Evolutionary conservation across 768 basidiomycete species (phyloP).

Genomic region (Russula olivacea): DNA sequence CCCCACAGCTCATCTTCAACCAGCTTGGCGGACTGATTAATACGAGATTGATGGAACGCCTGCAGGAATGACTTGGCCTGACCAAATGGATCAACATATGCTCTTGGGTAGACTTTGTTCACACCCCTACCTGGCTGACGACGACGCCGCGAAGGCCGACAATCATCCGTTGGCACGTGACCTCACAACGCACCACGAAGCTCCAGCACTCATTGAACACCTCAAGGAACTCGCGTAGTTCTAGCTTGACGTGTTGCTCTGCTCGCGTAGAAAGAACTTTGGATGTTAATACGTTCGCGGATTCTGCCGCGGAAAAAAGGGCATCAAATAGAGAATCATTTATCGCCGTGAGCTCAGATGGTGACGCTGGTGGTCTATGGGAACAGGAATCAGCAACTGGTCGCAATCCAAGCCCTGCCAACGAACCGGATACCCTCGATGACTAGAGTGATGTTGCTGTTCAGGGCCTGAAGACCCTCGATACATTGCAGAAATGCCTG

Average conservation of each 20-base stretch:
- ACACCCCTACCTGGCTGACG: slow-evolving; percentile 59
- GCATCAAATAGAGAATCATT: slow-evolving; percentile 71
- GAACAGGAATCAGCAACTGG: not conserved
- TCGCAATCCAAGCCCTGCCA: not conserved
- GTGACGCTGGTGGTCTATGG: slow-evolving; percentile 36
- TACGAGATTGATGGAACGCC: slow-evolving; percentile 73
- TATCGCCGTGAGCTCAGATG: slow-evolving; percentile 40
- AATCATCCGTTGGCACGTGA: slow-evolving; percentile 84
- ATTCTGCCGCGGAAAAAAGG: slow-evolving; percentile 73
- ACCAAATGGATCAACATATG: not conserved
- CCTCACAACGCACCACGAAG: slow-evolving; percentile 86
- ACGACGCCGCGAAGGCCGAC: slow-evolving; percentile 84
- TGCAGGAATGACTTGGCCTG: slow-evolving; percentile 86
- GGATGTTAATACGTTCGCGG: slow-evolving; percentile 76
- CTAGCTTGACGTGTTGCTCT: slow-evolving; percentile 71
- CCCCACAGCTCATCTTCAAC: slow-evolving; percentile 97
- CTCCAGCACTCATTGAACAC: slow-evolving; percentile 85
- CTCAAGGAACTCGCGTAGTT: slow-evolving; percentile 66
- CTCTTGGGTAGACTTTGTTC: not conserved
- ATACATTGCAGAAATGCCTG: slow-evolving; percentile 56
- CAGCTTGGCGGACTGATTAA: slow-evolving; percentile 75
- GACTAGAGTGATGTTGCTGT: slow-evolving; percentile 50
- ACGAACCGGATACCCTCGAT: slow-evolving; percentile 44
- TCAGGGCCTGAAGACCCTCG: slow-evolving; percentile 61
- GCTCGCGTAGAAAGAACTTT: slow-evolving; percentile 71